phyloP scores from a whole-genome alignment of 2,329 filamentous ascomycete species.

The Paramyrothecium sp. region DNA sequence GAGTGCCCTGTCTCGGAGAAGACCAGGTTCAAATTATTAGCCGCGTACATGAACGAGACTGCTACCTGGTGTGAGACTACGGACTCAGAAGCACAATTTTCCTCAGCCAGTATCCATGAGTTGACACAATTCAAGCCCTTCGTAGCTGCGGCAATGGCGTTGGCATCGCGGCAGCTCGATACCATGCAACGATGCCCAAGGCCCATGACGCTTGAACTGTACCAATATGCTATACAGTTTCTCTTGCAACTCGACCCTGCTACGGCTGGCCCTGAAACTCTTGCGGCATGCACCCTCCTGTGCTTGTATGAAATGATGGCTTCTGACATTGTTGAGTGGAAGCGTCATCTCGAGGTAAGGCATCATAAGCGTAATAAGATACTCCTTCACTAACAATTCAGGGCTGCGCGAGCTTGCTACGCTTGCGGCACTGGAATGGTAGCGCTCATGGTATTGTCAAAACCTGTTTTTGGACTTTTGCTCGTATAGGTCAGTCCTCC shows the following conservation, averaged over 20 bases:
- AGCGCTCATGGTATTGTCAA: conserved; percentile 6
- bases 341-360: conserved; percentile 6
- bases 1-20: background rate
- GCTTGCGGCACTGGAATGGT: conserved; percentile 5
- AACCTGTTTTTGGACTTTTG: conserved; percentile 12
- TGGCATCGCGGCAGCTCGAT: conserved; percentile 1
- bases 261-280: conserved; percentile 2
- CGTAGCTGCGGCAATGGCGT: background rate
- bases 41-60: background rate
- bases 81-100: background rate
- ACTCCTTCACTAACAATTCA: background rate
- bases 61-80: background rate
- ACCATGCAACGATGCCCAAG: background rate
- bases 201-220: conserved; percentile 8
- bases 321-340: conserved; percentile 9
- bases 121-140: background rate
- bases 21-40: background rate
- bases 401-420: conserved; percentile 9
- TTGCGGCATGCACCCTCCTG: conserved; percentile 9
- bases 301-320: conserved; percentile 14
- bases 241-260: conserved; percentile 7
- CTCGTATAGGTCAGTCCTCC: conserved; percentile 5
- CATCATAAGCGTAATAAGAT: background rate
- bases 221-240: conserved; percentile 9
- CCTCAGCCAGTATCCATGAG: background rate